These are phyloP conservation scores for Pyrus bretschneideri DNA, from an alignment of 306 rosid genomes.

Conservation along the genomic window DNA sequence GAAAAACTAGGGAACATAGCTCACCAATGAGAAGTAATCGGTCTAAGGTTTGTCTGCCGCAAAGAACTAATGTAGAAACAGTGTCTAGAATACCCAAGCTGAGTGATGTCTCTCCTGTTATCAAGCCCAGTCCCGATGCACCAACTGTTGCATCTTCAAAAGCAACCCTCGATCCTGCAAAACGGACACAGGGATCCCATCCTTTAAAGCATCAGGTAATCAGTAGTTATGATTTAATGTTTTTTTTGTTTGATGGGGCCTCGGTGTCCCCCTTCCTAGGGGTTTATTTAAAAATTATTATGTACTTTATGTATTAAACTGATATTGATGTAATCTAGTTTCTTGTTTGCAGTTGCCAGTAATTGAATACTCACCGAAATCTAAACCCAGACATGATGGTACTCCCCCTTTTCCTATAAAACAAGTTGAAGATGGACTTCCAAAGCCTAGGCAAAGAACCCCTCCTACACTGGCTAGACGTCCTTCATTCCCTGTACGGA, in stretches of 20 bases:
- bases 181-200: constrained; percentile 45
- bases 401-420: constrained; percentile 47
- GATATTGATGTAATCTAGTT: neutral
- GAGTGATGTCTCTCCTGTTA: constrained; percentile 37
- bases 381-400: constrained; percentile 55
- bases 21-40: constrained; percentile 82
- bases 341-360: constrained; percentile 42
- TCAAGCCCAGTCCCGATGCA: constrained; percentile 54
- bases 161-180: constrained; percentile 52
- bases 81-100: constrained; percentile 65
- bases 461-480: constrained; percentile 68
- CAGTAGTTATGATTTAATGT: neutral
- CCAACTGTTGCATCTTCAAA: constrained; percentile 37
- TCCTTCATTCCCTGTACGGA: constrained; percentile 49
- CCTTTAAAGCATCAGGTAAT: constrained; percentile 71
- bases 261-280: too few relatives aligned
- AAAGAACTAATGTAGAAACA: constrained; percentile 43
- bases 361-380: constrained; percentile 56
- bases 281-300: too few relatives aligned
- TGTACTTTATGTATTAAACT: neutral
- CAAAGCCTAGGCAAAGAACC: constrained; percentile 65
- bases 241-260: too few relatives aligned
- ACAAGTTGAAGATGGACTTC: constrained; percentile 69
- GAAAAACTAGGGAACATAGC: constrained; percentile 61
- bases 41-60: constrained; percentile 46